phyloP scores from a whole-genome alignment of 495 filamentous ascomycete species.

The Penicillium bovifimosum region DNA sequence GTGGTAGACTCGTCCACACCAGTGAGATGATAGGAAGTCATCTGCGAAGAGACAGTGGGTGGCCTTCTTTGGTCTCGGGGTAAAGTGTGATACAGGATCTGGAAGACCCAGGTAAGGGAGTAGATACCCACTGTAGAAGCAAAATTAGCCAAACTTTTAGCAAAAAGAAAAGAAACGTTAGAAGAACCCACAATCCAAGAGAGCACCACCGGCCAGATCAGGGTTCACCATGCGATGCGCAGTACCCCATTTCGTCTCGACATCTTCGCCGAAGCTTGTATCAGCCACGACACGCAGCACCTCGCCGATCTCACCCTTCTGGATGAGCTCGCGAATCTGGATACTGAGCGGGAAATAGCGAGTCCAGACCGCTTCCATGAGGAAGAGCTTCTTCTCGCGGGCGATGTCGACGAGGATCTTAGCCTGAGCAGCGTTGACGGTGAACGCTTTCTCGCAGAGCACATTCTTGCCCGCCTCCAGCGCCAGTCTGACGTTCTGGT shows the following conservation, averaged over 20 bases:
- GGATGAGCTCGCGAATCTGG: slow-evolving; percentile 66
- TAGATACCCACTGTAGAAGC: slow-evolving; percentile 69
- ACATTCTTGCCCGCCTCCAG: slow-evolving; percentile 82
- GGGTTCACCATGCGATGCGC: slow-evolving; percentile 79
- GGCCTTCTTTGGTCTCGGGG: slow-evolving; percentile 47
- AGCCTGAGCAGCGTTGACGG: slow-evolving; percentile 78
- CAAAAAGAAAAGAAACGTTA: background rate
- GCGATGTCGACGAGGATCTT: slow-evolving; percentile 70
- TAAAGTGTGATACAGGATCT: slow-evolving; percentile 78
- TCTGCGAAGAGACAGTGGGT: slow-evolving; percentile 54
- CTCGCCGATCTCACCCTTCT: slow-evolving; percentile 64
- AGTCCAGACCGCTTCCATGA: slow-evolving; percentile 98
- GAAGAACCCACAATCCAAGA: slow-evolving; percentile 60
- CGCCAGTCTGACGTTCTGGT: slow-evolving; percentile 79
- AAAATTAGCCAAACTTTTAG: background rate
- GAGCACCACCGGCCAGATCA: slow-evolving; percentile 77
- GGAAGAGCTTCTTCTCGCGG: slow-evolving; percentile 72
- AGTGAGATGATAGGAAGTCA: slow-evolving; percentile 71
- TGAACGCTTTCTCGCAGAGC: slow-evolving; percentile 90
- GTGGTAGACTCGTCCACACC: slow-evolving; percentile 80
- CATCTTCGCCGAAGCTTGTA: slow-evolving; percentile 47
- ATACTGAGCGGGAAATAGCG: slow-evolving; percentile 80
- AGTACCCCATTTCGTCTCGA: slow-evolving; percentile 49
- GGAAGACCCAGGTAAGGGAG: slow-evolving; percentile 88
- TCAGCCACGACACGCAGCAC: slow-evolving; percentile 76